These are phyloP conservation scores for Rhododendron simsii DNA, from an alignment of 148 eudicot genomes.

Conservation along the genomic window DNA sequence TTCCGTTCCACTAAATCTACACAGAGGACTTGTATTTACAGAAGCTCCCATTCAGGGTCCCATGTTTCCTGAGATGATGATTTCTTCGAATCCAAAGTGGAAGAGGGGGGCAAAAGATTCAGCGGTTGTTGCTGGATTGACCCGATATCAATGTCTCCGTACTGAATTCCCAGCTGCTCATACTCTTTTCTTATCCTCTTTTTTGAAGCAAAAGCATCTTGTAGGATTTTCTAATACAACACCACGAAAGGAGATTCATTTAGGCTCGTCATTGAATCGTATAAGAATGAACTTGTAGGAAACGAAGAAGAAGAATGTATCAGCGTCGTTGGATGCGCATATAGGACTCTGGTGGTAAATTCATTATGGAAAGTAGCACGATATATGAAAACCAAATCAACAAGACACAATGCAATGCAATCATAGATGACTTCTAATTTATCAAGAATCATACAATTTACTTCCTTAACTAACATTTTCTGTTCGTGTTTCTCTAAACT, in stretches of 20 bases:
- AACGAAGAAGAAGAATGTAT: neutral
- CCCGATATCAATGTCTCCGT: constrained; percentile 39
- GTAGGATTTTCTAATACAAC: constrained; percentile 32
- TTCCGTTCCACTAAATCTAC: constrained; percentile 4
- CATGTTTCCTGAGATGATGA: constrained; percentile 11
- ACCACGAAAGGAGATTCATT: neutral
- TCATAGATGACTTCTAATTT: neutral
- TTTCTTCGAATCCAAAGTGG: neutral
- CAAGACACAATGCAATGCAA: neutral
- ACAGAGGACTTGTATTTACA: constrained; percentile 16
- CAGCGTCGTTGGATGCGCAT: neutral
- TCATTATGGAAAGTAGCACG: neutral
- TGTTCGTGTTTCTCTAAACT: neutral
- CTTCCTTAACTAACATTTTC: neutral
- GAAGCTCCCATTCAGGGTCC: constrained; percentile 44
- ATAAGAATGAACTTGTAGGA: neutral
- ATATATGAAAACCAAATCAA: neutral
- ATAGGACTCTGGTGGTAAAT: neutral
- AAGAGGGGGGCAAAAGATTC: constrained; percentile 3
- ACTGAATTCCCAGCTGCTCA: constrained; percentile 37
- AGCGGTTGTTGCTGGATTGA: constrained; percentile 5
- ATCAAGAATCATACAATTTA: neutral
- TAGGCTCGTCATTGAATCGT: neutral
- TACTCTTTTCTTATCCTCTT: constrained; percentile 48
- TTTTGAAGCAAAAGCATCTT: constrained; percentile 37